Evolutionary conservation across 1,284 basidiomycete species (phyloP).

Genomic region (Ceraceosorus guamensis): DNA sequence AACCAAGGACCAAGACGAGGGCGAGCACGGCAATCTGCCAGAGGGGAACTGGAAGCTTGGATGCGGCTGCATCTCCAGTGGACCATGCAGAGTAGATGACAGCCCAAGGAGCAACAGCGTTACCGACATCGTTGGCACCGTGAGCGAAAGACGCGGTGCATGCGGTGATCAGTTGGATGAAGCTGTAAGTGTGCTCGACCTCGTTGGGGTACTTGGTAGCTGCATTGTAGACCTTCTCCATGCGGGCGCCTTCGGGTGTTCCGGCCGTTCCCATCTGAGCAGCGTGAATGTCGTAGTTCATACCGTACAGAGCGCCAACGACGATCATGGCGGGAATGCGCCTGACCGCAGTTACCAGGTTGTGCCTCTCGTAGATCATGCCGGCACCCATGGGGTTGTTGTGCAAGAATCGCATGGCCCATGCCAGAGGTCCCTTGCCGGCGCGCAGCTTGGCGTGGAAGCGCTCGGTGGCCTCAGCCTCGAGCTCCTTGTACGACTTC

Average conservation of each 20-base stretch:
- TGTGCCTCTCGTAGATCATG: conserved; percentile 14
- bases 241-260: conserved; percentile 46
- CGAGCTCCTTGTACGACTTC: conserved; percentile 12
- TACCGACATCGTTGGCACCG: conserved; percentile 48
- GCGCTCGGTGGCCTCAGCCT: conserved; percentile 11
- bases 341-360: conserved; percentile 16
- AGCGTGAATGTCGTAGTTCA: conserved; percentile 49
- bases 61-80: conserved; percentile 32
- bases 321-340: conserved; percentile 11
- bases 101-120: conserved; percentile 52
- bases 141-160: conserved; percentile 54
- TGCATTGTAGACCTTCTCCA: conserved; percentile 49
- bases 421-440: conserved; percentile 12
- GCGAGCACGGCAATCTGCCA: conserved; percentile 53
- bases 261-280: conserved; percentile 47
- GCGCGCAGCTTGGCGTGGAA: conserved; percentile 14
- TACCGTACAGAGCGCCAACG: conserved; percentile 13
- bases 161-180: conserved; percentile 55
- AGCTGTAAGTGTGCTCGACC: conserved; percentile 54
- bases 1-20: conserved; percentile 51
- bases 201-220: conserved; percentile 53
- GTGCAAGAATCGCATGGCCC: conserved; percentile 16
- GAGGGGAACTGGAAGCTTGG: conserved; percentile 49
- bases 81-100: conserved; percentile 49
- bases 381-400: conserved; percentile 13